Percentiles rank a stretch among this genome's conserved stretches.
These are phyloP conservation scores for Gonium pectorale DNA, from an alignment of 139 green algal species.

Conservation along the genomic window DNA sequence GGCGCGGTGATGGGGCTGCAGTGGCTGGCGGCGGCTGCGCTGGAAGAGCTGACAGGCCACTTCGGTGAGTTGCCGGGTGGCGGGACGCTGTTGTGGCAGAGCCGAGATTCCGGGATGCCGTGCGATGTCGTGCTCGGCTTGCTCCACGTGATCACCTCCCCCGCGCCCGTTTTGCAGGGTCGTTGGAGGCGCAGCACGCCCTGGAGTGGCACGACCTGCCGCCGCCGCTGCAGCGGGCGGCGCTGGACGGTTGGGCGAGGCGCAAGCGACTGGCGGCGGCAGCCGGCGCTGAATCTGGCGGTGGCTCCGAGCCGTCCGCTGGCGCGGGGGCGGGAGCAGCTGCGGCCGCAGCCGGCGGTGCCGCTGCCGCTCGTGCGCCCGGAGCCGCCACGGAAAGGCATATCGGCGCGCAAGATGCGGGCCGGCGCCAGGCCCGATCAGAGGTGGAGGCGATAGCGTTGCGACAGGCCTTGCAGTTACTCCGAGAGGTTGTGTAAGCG, in stretches of 20 bases:
- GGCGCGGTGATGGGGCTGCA: conserved; percentile 1
- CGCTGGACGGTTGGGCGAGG: conserved; percentile 3
- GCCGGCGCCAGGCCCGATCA: too few species aligned
- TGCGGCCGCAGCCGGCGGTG: too few species aligned
- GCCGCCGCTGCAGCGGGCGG: background rate
- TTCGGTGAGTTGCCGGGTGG: conserved; percentile 10
- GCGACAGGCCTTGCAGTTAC: too few species aligned
- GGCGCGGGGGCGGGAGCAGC: too few species aligned
- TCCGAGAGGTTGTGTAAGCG: too few species aligned
- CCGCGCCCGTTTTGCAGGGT: background rate
- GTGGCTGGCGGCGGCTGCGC: conserved; percentile 1
- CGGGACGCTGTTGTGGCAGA: background rate
- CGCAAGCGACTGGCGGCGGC: background rate
- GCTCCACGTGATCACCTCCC: too few species aligned
- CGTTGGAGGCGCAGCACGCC: background rate
- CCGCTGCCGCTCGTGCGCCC: too few species aligned
- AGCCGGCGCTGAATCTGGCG: too few species aligned
- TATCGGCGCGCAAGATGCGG: too few species aligned
- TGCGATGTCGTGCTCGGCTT: background rate
- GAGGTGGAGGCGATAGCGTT: too few species aligned
- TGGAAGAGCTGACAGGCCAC: background rate
- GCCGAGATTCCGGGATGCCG: background rate
- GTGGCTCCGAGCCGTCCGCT: too few species aligned
- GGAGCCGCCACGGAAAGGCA: too few species aligned
- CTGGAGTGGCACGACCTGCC: conserved; percentile 18